Evolutionary conservation across 148 eudicot species (phyloP).

Genomic region (Rhododendron mucronatum): DNA sequence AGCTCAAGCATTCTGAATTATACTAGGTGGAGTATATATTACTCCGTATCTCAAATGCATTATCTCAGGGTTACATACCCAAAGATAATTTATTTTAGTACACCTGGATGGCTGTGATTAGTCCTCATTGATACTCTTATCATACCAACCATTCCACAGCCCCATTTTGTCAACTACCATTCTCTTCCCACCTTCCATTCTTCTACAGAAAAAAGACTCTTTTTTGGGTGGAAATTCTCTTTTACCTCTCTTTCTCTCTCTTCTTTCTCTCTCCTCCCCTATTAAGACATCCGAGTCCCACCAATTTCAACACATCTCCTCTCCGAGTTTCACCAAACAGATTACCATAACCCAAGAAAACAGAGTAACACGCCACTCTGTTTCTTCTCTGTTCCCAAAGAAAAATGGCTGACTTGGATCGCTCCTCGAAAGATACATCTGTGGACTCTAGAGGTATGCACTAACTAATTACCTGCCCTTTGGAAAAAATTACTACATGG

Average conservation of each 20-base stretch:
- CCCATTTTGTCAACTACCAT: not conserved
- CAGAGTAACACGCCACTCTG: not conserved
- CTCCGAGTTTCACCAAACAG: not conserved
- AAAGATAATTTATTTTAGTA: not conserved
- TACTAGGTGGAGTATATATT: not conserved
- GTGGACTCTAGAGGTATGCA: not conserved
- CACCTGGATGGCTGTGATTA: not conserved
- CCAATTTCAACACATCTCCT: not conserved
- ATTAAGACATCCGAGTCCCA: not conserved
- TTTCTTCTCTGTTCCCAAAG: not conserved
- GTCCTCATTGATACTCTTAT: not conserved
- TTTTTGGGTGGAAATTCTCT: not conserved
- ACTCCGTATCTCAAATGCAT: not conserved
- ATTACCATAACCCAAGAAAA: not conserved
- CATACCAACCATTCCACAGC: not conserved
- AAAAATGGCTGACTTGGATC: conserved; percentile 7
- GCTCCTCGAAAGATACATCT: conserved; percentile 1
- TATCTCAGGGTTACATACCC: not conserved
- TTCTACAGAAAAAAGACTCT: not conserved
- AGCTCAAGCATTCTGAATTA: not conserved
- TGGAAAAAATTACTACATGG: not conserved
- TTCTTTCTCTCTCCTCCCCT: not conserved
- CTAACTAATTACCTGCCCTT: not conserved
- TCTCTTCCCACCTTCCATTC: conserved; percentile 6
- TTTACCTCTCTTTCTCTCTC: not conserved